Evolutionary conservation across 768 basidiomycete species (phyloP), one percentile per base, ranked within the genome.

Genomic region (Pleurotus ostreatus): DNA sequence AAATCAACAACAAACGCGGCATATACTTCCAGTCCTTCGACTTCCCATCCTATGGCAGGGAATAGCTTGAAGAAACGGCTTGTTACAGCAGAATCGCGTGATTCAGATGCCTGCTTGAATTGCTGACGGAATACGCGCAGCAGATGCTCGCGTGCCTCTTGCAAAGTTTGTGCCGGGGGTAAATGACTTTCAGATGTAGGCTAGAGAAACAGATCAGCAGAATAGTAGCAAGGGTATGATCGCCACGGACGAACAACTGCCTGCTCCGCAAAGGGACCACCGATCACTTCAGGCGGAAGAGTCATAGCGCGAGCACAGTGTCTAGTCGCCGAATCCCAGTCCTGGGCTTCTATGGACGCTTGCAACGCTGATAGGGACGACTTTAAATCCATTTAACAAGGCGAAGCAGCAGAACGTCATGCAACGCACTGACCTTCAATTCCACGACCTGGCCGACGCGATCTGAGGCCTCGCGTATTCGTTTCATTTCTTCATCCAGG

Each of bases 21-120:
- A 72, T 99, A 99, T 0, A 88, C 89, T 59, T 94, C 85, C 22
- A 99, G 77, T 1, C 97, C 97, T 69, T 96, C 91, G 8, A 78
- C 74, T 69, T 98, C 94, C 81, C 93, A 97, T 5, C 93, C 94
- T 52, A 99, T 94, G 2, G 86, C 86, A 3, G 97, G 97, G 70
- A 98, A 99, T 2, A 99, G 77, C 69, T 98, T 94, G 80, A 99
- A 99, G 73, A 91, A 98, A 11, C 97, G 85, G 62, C 87, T 94
- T 1, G 91, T 94, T 0, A 87, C 86, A 12, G 86, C 86, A 22
- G 94, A 88, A 71, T 98, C 93, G 23, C 91, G 82, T 12, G 83
- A 80, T 18, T 76, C 78, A 4, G 93, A 92, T 1, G 96, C 97
- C 55, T 85, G 77, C 43, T 85, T 81, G 66, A 99, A 99, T 49